Conservation (phyloP, 2,329 filamentous ascomycete genomes). For the Diaporthe nobilis region DNA sequence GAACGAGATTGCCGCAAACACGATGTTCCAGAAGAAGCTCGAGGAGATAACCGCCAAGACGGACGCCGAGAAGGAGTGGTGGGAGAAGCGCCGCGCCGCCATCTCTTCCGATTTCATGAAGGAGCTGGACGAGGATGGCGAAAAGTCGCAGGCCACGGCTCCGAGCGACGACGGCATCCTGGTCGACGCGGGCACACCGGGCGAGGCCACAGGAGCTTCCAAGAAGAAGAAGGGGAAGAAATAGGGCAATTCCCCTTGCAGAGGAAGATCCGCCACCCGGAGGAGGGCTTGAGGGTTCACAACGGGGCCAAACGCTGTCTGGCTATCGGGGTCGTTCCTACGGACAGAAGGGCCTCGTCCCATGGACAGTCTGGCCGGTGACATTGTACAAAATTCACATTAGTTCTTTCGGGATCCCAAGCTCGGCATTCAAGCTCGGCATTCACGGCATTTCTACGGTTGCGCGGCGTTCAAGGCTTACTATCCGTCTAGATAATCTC, state of each 20-base stretch:
- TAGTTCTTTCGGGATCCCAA: background rate
- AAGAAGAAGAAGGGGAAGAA: slow-evolving; percentile 79
- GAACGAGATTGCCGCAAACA: slow-evolving; percentile 94
- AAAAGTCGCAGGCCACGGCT: slow-evolving; percentile 58
- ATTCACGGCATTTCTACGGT: slow-evolving; percentile 40
- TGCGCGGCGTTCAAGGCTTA: slow-evolving; percentile 41
- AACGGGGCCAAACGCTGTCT: background rate
- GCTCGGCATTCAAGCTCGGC: slow-evolving; percentile 31
- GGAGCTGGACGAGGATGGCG: slow-evolving; percentile 80
- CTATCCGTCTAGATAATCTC: slow-evolving; percentile 20
- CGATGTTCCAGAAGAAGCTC: slow-evolving; percentile 79
- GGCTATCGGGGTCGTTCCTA: background rate
- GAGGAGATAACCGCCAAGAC: slow-evolving; percentile 81
- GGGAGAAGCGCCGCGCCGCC: slow-evolving; percentile 84
- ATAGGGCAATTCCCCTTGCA: slow-evolving; percentile 49
- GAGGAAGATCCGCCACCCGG: slow-evolving; percentile 16
- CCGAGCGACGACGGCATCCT: slow-evolving; percentile 82
- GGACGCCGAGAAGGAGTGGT: slow-evolving; percentile 87
- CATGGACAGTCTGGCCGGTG: slow-evolving; percentile 1
- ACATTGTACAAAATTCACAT: slow-evolving; percentile 37
- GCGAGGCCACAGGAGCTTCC: slow-evolving; percentile 55
- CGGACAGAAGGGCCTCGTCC: background rate
- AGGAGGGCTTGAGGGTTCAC: slow-evolving; percentile 17
- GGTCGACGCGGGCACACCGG: slow-evolving; percentile 71
- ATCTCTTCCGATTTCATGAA: slow-evolving; percentile 86